Conservation (phyloP, 2,329 filamentous ascomycete genomes). For the Colletotrichum endophyticum region DNA sequence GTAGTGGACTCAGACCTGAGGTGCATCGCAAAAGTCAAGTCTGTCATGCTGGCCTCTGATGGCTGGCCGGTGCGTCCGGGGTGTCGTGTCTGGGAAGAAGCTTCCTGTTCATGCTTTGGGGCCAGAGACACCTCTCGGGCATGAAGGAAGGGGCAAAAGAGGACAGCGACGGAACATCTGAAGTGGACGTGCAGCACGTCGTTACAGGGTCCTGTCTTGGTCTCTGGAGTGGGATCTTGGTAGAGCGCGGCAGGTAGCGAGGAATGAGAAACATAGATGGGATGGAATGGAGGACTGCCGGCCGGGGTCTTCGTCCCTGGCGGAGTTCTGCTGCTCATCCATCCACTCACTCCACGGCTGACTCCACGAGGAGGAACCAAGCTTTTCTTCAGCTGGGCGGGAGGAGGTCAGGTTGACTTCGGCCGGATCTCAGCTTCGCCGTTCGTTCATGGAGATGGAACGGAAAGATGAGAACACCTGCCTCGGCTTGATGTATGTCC, state of each 20-base stretch:
- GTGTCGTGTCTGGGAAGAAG: constrained; percentile 14
- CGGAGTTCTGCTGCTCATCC: not conserved
- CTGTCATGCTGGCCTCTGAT: constrained; percentile 9
- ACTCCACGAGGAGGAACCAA: not conserved
- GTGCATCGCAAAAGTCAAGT: constrained; percentile 9
- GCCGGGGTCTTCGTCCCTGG: not conserved
- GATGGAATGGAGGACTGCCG: not conserved
- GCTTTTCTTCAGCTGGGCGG: not conserved
- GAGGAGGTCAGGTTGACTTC: not conserved
- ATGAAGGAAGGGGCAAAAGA: not conserved
- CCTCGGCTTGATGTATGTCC: not conserved
- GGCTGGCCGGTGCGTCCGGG: constrained; percentile 5
- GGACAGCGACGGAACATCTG: constrained; percentile 4
- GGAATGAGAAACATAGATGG: constrained; percentile 7
- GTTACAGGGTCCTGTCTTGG: not conserved
- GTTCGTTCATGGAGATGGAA: not conserved
- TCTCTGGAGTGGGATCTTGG: not conserved
- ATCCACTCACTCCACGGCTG: not conserved
- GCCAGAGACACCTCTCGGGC: constrained; percentile 7
- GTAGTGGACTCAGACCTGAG: not conserved
- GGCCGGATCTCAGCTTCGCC: not conserved
- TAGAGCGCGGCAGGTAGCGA: not conserved
- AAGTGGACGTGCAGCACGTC: not conserved
- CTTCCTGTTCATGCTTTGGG: constrained; percentile 14
- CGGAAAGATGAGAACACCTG: not conserved